Evolutionary conservation across 1,139 yeast species (phyloP), one percentile per base, ranked within the genome.

Genomic region (Hemisphaericaspora xylanilytica): DNA sequence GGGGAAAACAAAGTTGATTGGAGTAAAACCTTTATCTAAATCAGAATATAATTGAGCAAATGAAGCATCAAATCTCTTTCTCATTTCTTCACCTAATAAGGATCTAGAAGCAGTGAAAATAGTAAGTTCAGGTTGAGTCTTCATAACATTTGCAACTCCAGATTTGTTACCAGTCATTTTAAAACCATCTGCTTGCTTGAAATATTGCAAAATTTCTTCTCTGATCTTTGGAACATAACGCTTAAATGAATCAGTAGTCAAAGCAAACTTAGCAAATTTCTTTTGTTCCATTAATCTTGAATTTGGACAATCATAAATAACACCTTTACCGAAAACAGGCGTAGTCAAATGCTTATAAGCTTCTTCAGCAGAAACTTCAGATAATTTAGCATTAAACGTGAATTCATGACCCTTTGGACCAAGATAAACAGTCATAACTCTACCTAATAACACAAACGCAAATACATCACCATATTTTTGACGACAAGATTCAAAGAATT

Each of bases 391-490:
- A 64, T 94, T 94, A 53, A 92, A 80, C 35, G 92, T 88, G 61
- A 92, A 90, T 63, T 92, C 98, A 63, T 94, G 97, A 48, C 98
- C 98, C 65, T 87, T 86, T 51, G 97, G 97, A 36, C 98, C 98
- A 53, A 92, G 70, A 60, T 88, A 89, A 41, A 92, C 98, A 8
- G 97, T 90, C 96, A 92, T 89, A 36, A 82, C 85, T 56, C 80
- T 85, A 43, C 98, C 98, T 52, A 92, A 74, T 60, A 94, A 64
- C 47, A 89, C 78, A 58, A 90, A 92, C 15, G 97, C 81, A 58
- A 89, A 92, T 40, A 87, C 86, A 61, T 92, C 97, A 48, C 98
- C 98, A 57, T 90, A 79, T 61, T 87, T 83, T 48, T 71, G 59
- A 51, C 89, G 85, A 62, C 92, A 85, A 36, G 73, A 68, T 50